Conservation (phyloP, 305 asterid species). For the Plantago rigida region DNA sequence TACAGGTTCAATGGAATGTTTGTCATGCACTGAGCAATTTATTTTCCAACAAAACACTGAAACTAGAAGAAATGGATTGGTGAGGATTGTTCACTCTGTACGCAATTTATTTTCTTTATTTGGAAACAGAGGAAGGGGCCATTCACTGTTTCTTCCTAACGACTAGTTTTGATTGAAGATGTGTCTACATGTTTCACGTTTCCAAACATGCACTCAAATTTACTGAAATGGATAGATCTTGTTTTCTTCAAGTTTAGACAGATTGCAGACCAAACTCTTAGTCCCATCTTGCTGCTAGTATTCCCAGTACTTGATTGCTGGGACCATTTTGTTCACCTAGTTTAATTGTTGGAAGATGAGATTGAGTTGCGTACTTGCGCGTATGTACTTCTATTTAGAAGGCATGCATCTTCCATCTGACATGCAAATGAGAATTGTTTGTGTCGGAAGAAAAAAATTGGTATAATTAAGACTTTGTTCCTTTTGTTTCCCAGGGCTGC, state of each 20-base stretch:
- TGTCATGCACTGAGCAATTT: conserved; percentile 91
- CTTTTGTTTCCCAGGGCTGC: conserved; percentile 60
- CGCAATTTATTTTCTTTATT: conserved; percentile 13
- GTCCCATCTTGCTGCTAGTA: not conserved
- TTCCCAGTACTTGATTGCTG: not conserved
- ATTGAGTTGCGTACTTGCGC: not conserved
- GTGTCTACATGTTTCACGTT: conserved; percentile 9
- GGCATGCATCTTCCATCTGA: conserved; percentile 13
- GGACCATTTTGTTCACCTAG: not conserved
- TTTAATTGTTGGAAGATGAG: not conserved
- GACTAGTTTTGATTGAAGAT: conserved; percentile 10
- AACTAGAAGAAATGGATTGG: conserved; percentile 71
- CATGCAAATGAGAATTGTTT: conserved; percentile 1
- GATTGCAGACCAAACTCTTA: conserved; percentile 1
- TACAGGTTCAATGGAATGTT: conserved; percentile 95
- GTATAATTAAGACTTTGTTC: conserved; percentile 17
- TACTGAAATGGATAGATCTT: not conserved
- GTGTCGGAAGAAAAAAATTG: conserved; percentile 6
- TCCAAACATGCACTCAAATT: not conserved
- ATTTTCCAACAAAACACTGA: conserved; percentile 59
- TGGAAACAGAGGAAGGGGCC: not conserved
- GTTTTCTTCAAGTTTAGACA: not conserved
- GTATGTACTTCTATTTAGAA: not conserved
- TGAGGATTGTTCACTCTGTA: conserved; percentile 31
- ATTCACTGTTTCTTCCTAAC: not conserved